A percentile compares a stretch with the other conserved stretches of the same genome.
These are phyloP conservation scores for Annulohypoxylon stygium DNA, from an alignment of 495 filamentous ascomycete species.

Conservation along the genomic window DNA sequence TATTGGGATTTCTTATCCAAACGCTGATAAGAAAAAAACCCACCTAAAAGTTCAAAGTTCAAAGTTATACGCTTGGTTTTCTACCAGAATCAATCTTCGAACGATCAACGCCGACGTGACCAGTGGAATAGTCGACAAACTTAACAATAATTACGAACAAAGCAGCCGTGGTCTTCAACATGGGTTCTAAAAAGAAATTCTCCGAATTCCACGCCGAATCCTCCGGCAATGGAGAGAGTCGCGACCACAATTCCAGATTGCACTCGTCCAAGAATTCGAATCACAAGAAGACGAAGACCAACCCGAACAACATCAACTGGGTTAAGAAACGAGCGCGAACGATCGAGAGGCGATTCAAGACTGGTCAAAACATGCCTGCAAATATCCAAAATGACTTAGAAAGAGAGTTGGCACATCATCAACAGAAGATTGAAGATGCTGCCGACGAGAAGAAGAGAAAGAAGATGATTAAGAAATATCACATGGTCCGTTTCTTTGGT, in stretches of 20 bases:
- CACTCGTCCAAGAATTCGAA: constrained; percentile 50
- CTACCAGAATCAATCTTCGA: background rate
- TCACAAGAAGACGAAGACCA: constrained; percentile 46
- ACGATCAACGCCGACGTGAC: background rate
- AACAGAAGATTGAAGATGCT: constrained; percentile 74
- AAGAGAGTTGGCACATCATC: constrained; percentile 80
- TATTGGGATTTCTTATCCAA: constrained; percentile 2
- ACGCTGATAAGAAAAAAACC: background rate
- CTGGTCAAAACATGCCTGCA: constrained; percentile 73
- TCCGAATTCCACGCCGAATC: constrained; percentile 48
- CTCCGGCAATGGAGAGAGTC: constrained; percentile 33
- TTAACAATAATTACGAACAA: background rate
- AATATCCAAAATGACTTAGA: constrained; percentile 81
- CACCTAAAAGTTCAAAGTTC: constrained; percentile 18
- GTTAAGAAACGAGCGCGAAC: constrained; percentile 72
- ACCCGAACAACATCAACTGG: constrained; percentile 54
- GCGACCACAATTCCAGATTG: constrained; percentile 43
- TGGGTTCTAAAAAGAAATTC: constrained; percentile 54
- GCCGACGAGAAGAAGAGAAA: constrained; percentile 70
- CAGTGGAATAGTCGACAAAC: background rate
- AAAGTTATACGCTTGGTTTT: background rate
- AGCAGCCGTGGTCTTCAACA: constrained; percentile 24
- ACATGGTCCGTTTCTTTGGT: constrained; percentile 95
- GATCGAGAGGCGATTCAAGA: constrained; percentile 71
- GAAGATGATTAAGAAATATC: constrained; percentile 86